Percentiles rank a stretch among this genome's conserved stretches.
Conservation (phyloP, 441 rosid genomes). For the Mallotus japonicus region DNA sequence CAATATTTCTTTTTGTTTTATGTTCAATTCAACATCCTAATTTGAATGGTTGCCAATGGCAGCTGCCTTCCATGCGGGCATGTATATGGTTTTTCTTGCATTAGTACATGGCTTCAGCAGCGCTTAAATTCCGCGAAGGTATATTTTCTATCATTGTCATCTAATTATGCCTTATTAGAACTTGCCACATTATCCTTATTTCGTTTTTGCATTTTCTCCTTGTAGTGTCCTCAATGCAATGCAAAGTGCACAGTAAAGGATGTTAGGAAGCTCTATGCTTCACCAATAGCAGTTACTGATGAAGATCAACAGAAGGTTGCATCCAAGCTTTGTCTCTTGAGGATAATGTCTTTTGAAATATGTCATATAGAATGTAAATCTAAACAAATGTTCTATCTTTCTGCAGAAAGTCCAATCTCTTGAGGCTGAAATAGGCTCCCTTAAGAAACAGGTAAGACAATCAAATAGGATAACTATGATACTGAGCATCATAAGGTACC, state of each 20-base stretch:
- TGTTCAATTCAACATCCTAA: not conserved
- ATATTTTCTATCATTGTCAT: not conserved
- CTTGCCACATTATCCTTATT: not conserved
- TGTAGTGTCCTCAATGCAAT: conserved; percentile 15
- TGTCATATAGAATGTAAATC: not conserved
- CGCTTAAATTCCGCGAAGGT: not conserved
- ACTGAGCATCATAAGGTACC: not conserved
- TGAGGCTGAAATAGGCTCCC: conserved; percentile 11
- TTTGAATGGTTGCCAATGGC: not conserved
- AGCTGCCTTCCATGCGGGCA: conserved; percentile 21
- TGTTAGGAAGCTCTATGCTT: conserved; percentile 12
- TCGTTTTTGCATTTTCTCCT: not conserved
- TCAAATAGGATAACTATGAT: not conserved
- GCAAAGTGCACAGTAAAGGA: not conserved
- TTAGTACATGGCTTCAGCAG: conserved; percentile 9
- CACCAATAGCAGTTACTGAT: conserved; percentile 5
- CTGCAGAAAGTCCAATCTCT: conserved; percentile 14
- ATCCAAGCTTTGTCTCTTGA: not conserved
- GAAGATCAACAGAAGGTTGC: not conserved
- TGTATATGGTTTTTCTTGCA: conserved; percentile 14
- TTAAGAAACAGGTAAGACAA: conserved; percentile 9
- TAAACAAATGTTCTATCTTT: not conserved
- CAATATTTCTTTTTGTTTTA: not conserved
- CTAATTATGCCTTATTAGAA: not conserved
- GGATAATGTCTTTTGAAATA: not conserved